Base-by-base conservation (phyloP, 371 early-diverging fungal genomes). In the Mucor irregularis region DNA sequence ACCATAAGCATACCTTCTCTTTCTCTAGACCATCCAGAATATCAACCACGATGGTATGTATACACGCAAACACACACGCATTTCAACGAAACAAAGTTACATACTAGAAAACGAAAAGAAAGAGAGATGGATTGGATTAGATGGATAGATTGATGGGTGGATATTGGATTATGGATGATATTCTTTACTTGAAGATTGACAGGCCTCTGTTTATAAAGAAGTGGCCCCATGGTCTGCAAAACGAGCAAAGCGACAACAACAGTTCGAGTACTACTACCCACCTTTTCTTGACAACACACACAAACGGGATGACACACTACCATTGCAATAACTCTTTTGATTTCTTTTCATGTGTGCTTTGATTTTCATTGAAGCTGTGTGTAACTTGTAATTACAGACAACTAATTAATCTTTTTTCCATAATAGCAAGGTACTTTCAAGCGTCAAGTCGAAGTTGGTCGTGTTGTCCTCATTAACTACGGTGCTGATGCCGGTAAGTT, bases 391-490 rank as follows among this genome's bases (percentile, higher is more conserved):
- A 16, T 37, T 13, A 37, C 14, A 6, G 21, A 17, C 17, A 17
- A 39, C 21, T 19, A 42, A 24, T 16, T 10, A 19, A 42, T 55
- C 43, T 45, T 25, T 45, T 44, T 37, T 50, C 16, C 8, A 54
- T 29, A 47, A 45, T 65, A 78, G 75, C 73, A 74, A 75, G 75
- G 73, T 68, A 73, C 88, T 64, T 92, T 91, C 85, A 89, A 88
- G 79, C 90, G 92, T 80, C 87, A 90, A 81, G 97, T 97, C 76
- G 92, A 99, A 84, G 92, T 97, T 76, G 98, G 98, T 76, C 96
- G 98, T 80, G 95, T 97, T 60, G 97, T 96, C 76, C 85, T 95
- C 71, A 62, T 99, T 70, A 96, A 86, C 86, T 85, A 88, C 85
- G 99, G 99, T 62, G 81, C 86, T 61, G 90, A 94, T 74, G 86